Percentiles rank a stretch among this genome's conserved stretches.
phyloP scores from a whole-genome alignment of 495 filamentous ascomycete species.

The Hypomontagnella monticulosa region DNA sequence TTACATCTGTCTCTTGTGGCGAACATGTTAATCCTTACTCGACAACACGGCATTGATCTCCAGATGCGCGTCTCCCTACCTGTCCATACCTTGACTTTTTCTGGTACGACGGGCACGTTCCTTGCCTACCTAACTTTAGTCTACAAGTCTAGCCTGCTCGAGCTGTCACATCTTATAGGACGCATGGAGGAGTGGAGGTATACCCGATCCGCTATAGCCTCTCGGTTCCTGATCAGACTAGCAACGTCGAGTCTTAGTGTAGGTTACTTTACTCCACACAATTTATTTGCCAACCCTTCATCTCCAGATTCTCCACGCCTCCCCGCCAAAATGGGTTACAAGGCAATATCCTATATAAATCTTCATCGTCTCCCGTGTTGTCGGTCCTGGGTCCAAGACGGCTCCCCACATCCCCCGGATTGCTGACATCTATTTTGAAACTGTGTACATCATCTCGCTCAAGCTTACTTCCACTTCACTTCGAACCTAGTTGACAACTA shows the following conservation, averaged over 20 bases:
- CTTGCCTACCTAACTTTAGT: constrained; percentile 33
- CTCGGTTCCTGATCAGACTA: constrained; percentile 47
- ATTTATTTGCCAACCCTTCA: constrained; percentile 43
- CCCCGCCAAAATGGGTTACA: constrained; percentile 44
- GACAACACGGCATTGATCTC: constrained; percentile 45
- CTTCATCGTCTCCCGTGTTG: constrained; percentile 43
- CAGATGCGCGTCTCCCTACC: constrained; percentile 44
- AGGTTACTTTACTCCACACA: constrained; percentile 48
- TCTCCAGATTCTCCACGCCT: constrained; percentile 46
- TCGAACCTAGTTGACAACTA: constrained; percentile 11
- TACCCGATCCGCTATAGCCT: constrained; percentile 40
- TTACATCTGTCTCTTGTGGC: constrained; percentile 26
- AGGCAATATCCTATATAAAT: constrained; percentile 48
- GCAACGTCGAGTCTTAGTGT: constrained; percentile 25
- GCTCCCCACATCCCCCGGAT: constrained; percentile 42
- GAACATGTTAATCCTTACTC: constrained; percentile 39
- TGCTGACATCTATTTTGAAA: constrained; percentile 36
- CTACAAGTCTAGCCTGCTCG: constrained; percentile 37
- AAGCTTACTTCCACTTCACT: constrained; percentile 24
- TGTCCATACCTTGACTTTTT: constrained; percentile 31
- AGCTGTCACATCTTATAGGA: constrained; percentile 41
- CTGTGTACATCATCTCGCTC: constrained; percentile 29
- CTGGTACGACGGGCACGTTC: constrained; percentile 42
- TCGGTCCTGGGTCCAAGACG: constrained; percentile 39
- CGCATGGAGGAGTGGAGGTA: constrained; percentile 42